Evolutionary conservation across 2,329 filamentous ascomycete genomes (phyloP).

Genomic region (Anthostomella pinea): DNA sequence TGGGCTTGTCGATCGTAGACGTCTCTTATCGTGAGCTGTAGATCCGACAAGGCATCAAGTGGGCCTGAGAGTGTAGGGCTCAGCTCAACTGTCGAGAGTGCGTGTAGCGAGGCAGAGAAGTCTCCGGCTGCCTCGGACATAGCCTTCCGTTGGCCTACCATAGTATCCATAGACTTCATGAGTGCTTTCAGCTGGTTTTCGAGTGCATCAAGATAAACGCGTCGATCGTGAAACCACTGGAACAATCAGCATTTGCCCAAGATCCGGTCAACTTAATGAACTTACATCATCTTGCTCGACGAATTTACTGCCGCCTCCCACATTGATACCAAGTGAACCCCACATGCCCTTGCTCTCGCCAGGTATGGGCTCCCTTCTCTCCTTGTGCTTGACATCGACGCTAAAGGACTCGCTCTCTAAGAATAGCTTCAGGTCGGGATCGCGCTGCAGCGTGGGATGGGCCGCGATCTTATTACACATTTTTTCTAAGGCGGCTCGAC

Average conservation of each 20-base stretch:
- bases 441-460: constrained; percentile 87
- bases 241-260: too few species aligned
- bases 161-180: constrained; percentile 89
- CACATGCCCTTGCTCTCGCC: constrained; percentile 93
- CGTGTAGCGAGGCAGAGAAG: constrained; percentile 89
- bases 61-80: constrained; percentile 85
- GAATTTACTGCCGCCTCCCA: constrained; percentile 81
- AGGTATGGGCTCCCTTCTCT: constrained; percentile 81
- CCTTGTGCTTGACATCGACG: constrained; percentile 96
- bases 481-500: constrained; percentile 86
- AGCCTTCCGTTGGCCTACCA: constrained; percentile 87
- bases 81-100: constrained; percentile 87
- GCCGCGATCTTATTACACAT: constrained; percentile 96
- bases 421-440: constrained; percentile 92
- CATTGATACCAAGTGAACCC: constrained; percentile 75
- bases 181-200: constrained; percentile 88
- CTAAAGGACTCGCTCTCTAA: constrained; percentile 95
- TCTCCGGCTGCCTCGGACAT: constrained; percentile 91
- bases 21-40: constrained; percentile 91
- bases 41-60: constrained; percentile 84
- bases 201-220: constrained; percentile 88
- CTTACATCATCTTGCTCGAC: constrained; percentile 94
- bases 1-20: constrained; percentile 96
- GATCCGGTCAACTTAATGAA: too few species aligned
- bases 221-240: constrained; percentile 98